Evolutionary conservation across 1,284 basidiomycete genomes (phyloP).

Genomic region (Puccinia horiana): DNA sequence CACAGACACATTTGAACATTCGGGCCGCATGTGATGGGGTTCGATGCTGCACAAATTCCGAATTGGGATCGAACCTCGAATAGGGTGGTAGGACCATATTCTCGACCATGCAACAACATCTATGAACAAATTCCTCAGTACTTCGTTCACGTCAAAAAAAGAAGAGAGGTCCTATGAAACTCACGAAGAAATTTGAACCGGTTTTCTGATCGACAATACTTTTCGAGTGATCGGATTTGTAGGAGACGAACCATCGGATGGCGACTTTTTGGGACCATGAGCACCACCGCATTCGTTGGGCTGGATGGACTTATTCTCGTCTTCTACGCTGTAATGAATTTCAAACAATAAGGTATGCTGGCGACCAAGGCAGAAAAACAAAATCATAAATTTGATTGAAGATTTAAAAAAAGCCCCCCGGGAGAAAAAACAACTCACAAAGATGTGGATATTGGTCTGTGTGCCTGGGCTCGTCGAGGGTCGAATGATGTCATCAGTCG

Average conservation of each 20-base stretch:
- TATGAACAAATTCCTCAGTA: background rate
- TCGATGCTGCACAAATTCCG: slow-evolving; percentile 24
- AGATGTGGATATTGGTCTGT: slow-evolving; percentile 41
- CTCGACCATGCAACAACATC: slow-evolving; percentile 46
- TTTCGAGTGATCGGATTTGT: background rate
- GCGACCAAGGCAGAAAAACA: background rate
- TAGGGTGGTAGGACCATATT: slow-evolving; percentile 42
- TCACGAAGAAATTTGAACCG: slow-evolving; percentile 44
- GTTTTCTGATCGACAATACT: slow-evolving; percentile 29
- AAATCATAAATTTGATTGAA: background rate
- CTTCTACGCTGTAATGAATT: slow-evolving; percentile 28
- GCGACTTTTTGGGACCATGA: background rate
- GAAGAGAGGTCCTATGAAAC: background rate
- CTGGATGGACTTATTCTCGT: background rate
- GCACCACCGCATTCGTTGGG: background rate
- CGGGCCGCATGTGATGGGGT: slow-evolving; percentile 36
- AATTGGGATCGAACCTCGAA: slow-evolving; percentile 28
- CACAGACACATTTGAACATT: slow-evolving; percentile 44
- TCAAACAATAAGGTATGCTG: slow-evolving; percentile 43
- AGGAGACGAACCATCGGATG: background rate
- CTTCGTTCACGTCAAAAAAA: background rate
- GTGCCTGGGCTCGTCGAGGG: slow-evolving; percentile 31
- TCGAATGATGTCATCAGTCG: slow-evolving; percentile 34
- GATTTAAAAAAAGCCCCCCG: background rate
- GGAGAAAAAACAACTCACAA: slow-evolving; percentile 11